Evolutionary conservation across 305 asterid species (phyloP), one percentile per base, ranked within the genome.

Genomic region (Fraxinus greggii): DNA sequence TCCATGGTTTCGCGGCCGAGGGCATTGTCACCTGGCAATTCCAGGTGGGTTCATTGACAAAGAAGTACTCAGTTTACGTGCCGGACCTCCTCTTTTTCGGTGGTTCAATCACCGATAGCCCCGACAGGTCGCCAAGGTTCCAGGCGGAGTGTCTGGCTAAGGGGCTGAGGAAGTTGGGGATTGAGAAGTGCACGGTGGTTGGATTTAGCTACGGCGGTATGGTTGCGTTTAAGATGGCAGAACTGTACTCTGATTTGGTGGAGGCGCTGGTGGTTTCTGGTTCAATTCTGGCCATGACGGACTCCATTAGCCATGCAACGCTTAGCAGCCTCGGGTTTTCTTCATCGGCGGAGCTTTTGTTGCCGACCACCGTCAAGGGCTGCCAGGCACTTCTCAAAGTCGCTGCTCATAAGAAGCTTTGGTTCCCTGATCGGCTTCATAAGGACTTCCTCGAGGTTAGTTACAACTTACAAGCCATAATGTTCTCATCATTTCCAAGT

Each of bases 151-250:
- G 92, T 48, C 83, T 95, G 81, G 90, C 72, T 1, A 86, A 88
- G 81, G 97, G 94, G 83, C 80, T 95, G 61, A 85, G 91, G 83
- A 89, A 85, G 88, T 86, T 95, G 45, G 96, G 98, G 1, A 69
- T 95, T 1, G 95, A 89, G 86, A 87, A 88, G 79, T 95, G 97
- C 79, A 86, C 91, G 75, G 84, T 92, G 86, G 95, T 95, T 73
- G 99, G 98, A 9, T 94, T 95, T 85, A 95, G 99, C 85, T 95
- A 95, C 83, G 99, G 99, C 23, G 99, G 99, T 24, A 92, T 92
- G 98, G 99, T 95, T 83, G 97, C 97, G 19, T 95, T 95, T 75
- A 93, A 92, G 93, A 88, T 95, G 94, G 99, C 98, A 33, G 97
- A 93, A 88, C 29, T 87, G 87, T 87, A 86, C 59, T 93, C 93